A percentile compares a stretch with the other conserved stretches of the same genome.
Evolutionary conservation across 1,284 basidiomycete genomes (phyloP).

Genomic region (Fomitopsis palustris): DNA sequence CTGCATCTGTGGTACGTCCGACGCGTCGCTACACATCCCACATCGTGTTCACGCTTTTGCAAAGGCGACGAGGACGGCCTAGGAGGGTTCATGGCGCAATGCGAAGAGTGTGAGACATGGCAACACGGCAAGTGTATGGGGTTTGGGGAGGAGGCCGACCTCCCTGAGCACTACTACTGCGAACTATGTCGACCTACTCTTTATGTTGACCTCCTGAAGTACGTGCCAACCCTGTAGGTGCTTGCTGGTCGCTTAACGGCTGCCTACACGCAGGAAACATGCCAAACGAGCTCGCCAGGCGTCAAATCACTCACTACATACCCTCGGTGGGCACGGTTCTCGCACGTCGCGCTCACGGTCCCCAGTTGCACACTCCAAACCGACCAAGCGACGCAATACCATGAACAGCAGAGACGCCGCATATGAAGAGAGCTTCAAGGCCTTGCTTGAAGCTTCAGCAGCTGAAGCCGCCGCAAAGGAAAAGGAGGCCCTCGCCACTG

Average conservation of each 20-base stretch:
- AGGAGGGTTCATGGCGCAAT: conserved; percentile 95
- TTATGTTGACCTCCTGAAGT: conserved; percentile 79
- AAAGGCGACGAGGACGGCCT: conserved; percentile 37
- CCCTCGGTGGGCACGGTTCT: conserved; percentile 35
- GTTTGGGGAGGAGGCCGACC: conserved; percentile 80
- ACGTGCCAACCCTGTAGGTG: conserved; percentile 25
- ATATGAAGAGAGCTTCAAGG: conserved; percentile 84
- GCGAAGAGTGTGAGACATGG: conserved; percentile 97
- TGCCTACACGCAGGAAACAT: conserved; percentile 44
- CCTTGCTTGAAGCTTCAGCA: conserved; percentile 68
- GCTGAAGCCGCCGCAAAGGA: conserved; percentile 57
- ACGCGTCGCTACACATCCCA: conserved; percentile 13
- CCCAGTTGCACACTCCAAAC: conserved; percentile 53
- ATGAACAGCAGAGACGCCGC: conserved; percentile 97
- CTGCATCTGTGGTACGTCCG: conserved; percentile 85
- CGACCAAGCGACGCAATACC: conserved; percentile 87
- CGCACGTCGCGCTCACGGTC: conserved; percentile 76
- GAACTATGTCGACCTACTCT: conserved; percentile 90
- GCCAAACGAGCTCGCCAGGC: conserved; percentile 61
- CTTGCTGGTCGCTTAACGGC: conserved; percentile 6
- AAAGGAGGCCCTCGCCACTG: conserved; percentile 19
- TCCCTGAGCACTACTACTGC: conserved; percentile 87
- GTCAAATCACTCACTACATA: conserved; percentile 48
- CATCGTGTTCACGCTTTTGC: conserved; percentile 11
- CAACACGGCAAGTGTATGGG: conserved; percentile 98